Base-by-base conservation (phyloP, 345 rosid genomes). In the Mercurialis annua region DNA sequence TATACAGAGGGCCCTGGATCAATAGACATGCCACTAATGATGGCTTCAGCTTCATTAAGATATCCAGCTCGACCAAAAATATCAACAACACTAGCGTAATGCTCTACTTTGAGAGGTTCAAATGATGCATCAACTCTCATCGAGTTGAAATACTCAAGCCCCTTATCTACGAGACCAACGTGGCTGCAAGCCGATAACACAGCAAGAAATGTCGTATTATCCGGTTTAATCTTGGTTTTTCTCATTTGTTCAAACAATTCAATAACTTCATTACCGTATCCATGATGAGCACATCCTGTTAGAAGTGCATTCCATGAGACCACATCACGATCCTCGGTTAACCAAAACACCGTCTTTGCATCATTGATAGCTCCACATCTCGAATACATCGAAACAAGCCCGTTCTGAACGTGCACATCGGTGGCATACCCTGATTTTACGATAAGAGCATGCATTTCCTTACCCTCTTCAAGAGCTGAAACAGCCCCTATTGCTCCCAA, bases 261-360 rank as follows among this genome's bases (percentile, higher is more conserved):
- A 0, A 79, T 30, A 18, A 69, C 77, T 58, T 81, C 73, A 42
- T 10, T 43, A 8, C 68, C 83, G 59, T 59, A 73, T 16, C 82
- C 82, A 56, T 78, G 78, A 50, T 68, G 71, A 27, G 79, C 73
- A 71, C 67, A 76, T 23, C 76, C 71, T 1, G 71, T 66, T 31
- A 78, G 46, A 66, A 81, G 54, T 26, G 85, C 47, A 53, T 81
- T 81, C 85, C 83, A 78, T 4, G 85, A 76, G 56, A 78, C 23
- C 17, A 73, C 61, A 70, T 81, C 82, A 18, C 15, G 77, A 18
- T 73, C 49, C 30, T 62, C 65, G 71, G 79, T 71, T 14, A 62
- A 70, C 46, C 68, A 43, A 73, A 76, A 81, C 51, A 71, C 70
- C 34, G 10, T 56, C 64, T 65, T 68, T 0, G 81, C 67, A 52